A percentile compares a stretch with the other conserved stretches of the same genome.
Evolutionary conservation across 495 filamentous ascomycete genomes (phyloP).

Genomic region (Peziza echinospora): DNA sequence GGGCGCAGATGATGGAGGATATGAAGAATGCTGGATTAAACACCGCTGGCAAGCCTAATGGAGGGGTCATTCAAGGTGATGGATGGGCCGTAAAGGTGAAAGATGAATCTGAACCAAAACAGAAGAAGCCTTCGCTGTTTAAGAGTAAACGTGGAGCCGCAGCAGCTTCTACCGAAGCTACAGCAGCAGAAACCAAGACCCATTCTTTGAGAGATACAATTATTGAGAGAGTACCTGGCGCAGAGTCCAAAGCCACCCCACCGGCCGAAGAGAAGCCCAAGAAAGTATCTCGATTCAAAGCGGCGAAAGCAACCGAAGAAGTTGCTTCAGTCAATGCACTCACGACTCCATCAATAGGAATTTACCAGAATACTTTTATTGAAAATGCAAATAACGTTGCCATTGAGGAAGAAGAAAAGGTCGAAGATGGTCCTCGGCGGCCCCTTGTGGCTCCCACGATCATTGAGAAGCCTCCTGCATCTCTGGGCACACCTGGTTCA

Average conservation of each 20-base stretch:
- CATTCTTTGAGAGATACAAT: background rate
- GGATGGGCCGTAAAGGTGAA: background rate
- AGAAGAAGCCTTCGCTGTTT: background rate
- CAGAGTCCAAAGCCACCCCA: background rate
- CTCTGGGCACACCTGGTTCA: background rate
- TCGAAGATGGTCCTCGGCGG: too few relatives aligned
- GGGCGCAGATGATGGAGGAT: constrained; percentile 8
- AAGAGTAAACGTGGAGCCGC: background rate
- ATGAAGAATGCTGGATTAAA: background rate
- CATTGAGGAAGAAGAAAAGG: background rate
- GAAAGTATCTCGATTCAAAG: background rate
- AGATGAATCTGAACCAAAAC: background rate
- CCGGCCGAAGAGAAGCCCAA: background rate
- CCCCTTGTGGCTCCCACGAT: background rate
- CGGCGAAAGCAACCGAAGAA: background rate
- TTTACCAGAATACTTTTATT: background rate
- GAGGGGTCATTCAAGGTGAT: background rate
- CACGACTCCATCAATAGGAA: background rate
- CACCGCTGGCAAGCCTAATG: too few relatives aligned
- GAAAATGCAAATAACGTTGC: background rate
- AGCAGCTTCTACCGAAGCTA: background rate
- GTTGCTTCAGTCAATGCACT: background rate
- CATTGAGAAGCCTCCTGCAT: background rate
- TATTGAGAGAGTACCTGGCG: background rate
- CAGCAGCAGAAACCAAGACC: background rate